phyloP scores from a whole-genome alignment of 1,139 yeast species.

The Candida sanyaensis region DNA sequence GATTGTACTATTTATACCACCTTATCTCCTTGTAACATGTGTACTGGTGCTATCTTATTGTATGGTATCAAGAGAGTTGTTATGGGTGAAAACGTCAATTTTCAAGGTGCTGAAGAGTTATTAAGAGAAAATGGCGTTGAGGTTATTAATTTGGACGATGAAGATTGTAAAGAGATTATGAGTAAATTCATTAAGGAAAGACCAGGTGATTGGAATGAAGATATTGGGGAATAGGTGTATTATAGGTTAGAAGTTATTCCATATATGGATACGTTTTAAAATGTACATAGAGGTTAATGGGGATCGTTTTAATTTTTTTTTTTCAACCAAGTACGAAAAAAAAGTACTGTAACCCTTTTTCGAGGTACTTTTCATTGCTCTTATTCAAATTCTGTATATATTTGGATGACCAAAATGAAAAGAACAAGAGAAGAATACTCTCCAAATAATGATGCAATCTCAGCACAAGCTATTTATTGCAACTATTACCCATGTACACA shows the following conservation, averaged over 20 bases:
- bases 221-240: slow-evolving; percentile 62
- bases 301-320: no score
- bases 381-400: not conserved
- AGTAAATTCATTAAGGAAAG: slow-evolving; percentile 70
- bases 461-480: not conserved
- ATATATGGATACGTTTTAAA: no score
- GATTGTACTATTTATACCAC: slow-evolving; percentile 86
- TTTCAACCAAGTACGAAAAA: not conserved
- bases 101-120: slow-evolving; percentile 76
- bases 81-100: slow-evolving; percentile 82
- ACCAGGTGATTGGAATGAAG: slow-evolving; percentile 87
- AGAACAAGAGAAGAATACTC: slow-evolving; percentile 17
- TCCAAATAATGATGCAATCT: slow-evolving; percentile 9
- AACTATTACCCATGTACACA: slow-evolving; percentile 15
- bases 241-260: no score
- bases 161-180: slow-evolving; percentile 75
- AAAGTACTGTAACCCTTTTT: not conserved
- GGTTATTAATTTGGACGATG: slow-evolving; percentile 65
- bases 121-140: slow-evolving; percentile 70
- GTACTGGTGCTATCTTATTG: slow-evolving; percentile 88
- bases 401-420: not conserved
- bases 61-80: slow-evolving; percentile 88
- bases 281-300: no score
- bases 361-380: no score
- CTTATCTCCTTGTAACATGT: slow-evolving; percentile 91